phyloP scores from a whole-genome alignment of 2,329 filamentous ascomycete genomes.

The Calonectria leucothoes region DNA sequence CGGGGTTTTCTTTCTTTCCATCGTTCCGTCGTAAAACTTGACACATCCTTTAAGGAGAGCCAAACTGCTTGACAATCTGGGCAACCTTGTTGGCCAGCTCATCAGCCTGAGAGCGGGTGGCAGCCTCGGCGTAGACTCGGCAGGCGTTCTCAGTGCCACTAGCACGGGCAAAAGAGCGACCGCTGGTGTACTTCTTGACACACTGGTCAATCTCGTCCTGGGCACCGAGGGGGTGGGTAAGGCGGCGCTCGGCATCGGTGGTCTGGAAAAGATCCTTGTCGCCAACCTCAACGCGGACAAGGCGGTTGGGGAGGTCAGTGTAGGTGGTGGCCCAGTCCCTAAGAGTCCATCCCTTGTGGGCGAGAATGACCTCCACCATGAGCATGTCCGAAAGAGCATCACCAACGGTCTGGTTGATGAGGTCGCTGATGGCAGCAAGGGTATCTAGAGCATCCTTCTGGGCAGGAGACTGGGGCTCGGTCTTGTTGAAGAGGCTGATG shows the following conservation, averaged over 20 bases:
- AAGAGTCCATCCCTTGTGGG: slow-evolving; percentile 91
- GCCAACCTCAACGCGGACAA: slow-evolving; percentile 91
- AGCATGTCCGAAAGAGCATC: slow-evolving; percentile 97
- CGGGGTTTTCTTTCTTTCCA: not conserved
- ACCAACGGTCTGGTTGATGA: slow-evolving; percentile 98
- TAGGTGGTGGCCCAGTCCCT: slow-evolving; percentile 95
- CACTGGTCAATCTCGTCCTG: slow-evolving; percentile 89
- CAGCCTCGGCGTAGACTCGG: slow-evolving; percentile 94
- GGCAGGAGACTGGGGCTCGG: slow-evolving; percentile 88
- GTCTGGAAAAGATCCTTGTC: slow-evolving; percentile 92
- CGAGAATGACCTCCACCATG: slow-evolving; percentile 94
- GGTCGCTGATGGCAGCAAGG: slow-evolving; percentile 83
- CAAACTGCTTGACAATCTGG: slow-evolving; percentile 74
- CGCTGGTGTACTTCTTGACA: slow-evolving; percentile 91
- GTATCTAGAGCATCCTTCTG: slow-evolving; percentile 91
- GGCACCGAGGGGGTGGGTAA: slow-evolving; percentile 81
- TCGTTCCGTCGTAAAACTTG: slow-evolving; percentile 20
- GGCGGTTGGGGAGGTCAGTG: slow-evolving; percentile 91
- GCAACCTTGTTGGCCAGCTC: slow-evolving; percentile 89
- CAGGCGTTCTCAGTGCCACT: slow-evolving; percentile 97
- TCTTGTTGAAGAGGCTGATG: slow-evolving; percentile 79
- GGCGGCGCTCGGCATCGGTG: slow-evolving; percentile 89
- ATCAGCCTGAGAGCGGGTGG: slow-evolving; percentile 88
- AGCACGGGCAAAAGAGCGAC: slow-evolving; percentile 89
- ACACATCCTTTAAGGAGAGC: slow-evolving; percentile 44